Base-by-base conservation (phyloP, 2,329 filamentous ascomycete species). In the Ophiostoma angusticollis region DNA sequence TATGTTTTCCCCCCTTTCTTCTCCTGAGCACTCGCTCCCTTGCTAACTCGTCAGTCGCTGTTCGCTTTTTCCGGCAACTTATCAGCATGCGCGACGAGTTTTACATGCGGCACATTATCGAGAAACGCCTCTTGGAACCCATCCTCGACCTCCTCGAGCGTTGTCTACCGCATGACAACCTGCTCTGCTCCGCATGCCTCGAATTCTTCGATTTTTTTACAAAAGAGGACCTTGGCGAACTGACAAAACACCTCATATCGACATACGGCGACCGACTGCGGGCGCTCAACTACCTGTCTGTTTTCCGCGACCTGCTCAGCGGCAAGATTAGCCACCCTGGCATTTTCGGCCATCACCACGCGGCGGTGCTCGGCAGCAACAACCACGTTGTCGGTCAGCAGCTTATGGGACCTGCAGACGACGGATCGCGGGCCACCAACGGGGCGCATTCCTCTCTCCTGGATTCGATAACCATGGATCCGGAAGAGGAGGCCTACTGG, bases 161-260 rank as follows among this genome's bases (percentile, higher is more conserved):
- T 48, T 91, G 85, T 0, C 81, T 95, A 73, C 84, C 87, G 1
- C 76, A 86, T 30, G 89, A 98, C 58, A 96, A 95, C 50, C 68
- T 98, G 3, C 69, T 96, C 23, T 93, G 91, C 57, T 96, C 89
- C 1, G 89, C 87, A 8, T 94, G 85, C 50, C 68, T 96, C 9
- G 91, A 98, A 53, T 73, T 98, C 31, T 96, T 98, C 48, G 86
- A 93, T 52, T 86, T 80, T 52, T 83, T 96, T 51, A 85, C 80
- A 55, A 78, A 78, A 54, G 84, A 93, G 51, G 78, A 78, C 40
- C 70, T 87, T 51, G 93, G 86, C 56, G 76, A 82, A 12, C 66
- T 95, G 33, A 78, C 93, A 41, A 77, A 79, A 46, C 83, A 95
- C 54, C 64, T 96, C 17, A 84, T 93, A 9, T 80, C 85, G 49